Base-by-base conservation (phyloP, 768 basidiomycete genomes). In the Trametes punicea region DNA sequence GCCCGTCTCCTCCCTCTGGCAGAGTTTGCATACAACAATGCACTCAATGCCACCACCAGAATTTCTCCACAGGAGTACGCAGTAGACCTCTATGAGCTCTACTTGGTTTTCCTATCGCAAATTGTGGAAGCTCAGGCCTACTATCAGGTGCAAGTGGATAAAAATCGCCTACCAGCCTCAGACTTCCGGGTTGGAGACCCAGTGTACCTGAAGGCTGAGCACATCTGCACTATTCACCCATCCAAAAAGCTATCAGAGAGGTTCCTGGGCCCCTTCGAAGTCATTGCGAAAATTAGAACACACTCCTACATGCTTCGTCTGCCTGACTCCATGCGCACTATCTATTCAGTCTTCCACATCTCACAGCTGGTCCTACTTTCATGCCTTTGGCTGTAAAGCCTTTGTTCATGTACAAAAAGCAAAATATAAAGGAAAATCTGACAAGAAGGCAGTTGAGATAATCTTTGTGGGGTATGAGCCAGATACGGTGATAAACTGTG, bases 1-100 rank as follows among this genome's bases (percentile, higher is more conserved):
- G n/a, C n/a, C n/a, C n/a, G 70, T 0, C 67, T 69, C 44, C 62
- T 77, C 0, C 39, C 71, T 0, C 31, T 70, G 0, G 70, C 73
- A 0, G 67, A 71, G 41, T 74, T 76, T 34, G 36, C 61, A n/a
- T 61, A 33, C 52, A 64, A 65, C 48, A 66, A 67, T 49, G 16
- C 48, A 15, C 33, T 23, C 7, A 49, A 23, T 15, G 31, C 31
- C 15, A 33, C 34, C 2, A 36, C 34, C 4, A n/a, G 34, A 4
- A 10, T 46, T 2, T 46, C 44, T 2, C 46, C 67, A 6, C 47
- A 55, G 3, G 46, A 62, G 8, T 70, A 64, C 51, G 63, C 62
- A 1, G 41, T 57, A 7, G 53, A 66, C 46, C 65, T 71, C 34
- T 20, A 62, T 15, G 39, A 54, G 8, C 53, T 70, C 20, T 48